These are phyloP conservation scores for Sisymbrium altissimum DNA, from an alignment of 345 rosid genomes.

Conservation along the genomic window DNA sequence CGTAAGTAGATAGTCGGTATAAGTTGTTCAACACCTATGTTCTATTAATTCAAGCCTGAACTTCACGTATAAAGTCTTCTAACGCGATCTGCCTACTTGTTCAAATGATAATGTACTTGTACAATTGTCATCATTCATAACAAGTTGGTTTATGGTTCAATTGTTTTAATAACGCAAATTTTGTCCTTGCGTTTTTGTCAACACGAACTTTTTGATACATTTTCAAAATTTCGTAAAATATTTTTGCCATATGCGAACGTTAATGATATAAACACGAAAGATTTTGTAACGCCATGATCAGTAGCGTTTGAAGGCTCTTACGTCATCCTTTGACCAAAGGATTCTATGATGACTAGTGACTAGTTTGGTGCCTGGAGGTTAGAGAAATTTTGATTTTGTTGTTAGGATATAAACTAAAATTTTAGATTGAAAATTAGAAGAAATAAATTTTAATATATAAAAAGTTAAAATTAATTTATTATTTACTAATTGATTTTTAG, in stretches of 20 bases:
- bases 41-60: background rate
- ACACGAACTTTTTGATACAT: background rate
- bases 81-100: background rate
- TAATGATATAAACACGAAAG: background rate
- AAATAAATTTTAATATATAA: no score
- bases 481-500: no score
- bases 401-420: no score
- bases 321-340: no score
- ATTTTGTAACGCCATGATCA: no score
- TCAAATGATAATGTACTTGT: background rate
- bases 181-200: background rate
- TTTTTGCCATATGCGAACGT: background rate
- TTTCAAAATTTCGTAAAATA: background rate
- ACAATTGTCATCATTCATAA: background rate
- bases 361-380: no score
- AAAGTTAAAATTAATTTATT: no score
- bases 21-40: conserved; percentile 22
- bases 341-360: no score
- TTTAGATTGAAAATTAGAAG: no score
- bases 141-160: background rate
- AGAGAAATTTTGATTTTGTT: no score
- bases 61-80: background rate
- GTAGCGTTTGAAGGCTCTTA: no score
- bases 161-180: background rate
- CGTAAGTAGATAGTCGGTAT: conserved; percentile 14